Base-by-base conservation (phyloP, 805 yeast genomes). In the Yueomyces sp. region DNA sequence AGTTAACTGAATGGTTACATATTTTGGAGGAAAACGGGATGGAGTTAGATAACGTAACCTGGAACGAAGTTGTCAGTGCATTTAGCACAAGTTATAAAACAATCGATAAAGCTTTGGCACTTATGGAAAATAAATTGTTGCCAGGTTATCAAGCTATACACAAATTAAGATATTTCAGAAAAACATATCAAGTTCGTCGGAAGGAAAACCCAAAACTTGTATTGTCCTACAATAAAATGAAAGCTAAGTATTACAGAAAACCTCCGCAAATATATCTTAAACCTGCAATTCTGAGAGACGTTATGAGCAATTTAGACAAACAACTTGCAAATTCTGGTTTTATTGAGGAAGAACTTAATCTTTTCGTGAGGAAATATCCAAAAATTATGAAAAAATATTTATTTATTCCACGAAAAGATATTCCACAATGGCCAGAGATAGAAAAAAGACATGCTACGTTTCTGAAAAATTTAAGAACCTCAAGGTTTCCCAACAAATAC, bases 91-190 rank as follows among this genome's bases (percentile, higher is more conserved):
- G 60, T 37, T 39, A 47, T 4, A 37, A 48, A 4, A 64, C 67
- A 0, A 51, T 67, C 19, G 54, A 56, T 26, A 38, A 46, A 27
- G 68, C 62, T 3, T 31, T 66, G 42, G 46, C 47, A 5, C 43
- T 60, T 9, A 53, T 59, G 26, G 62, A 67, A 42, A 49, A 49
- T 5, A 59, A 50, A 32, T 47, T 67, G n/a, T 60, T 67, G 41
- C 66, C 66, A 45, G 72, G 72, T 5, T 59, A 48, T 39, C 60
- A 56, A 36, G 48, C 53, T 50, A 61, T 46, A 30, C 62, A 55
- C 44, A 59, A 56, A 40, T 46, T 42, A 29, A 53, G 63, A 45
- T 45, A 48, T 28, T 44, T 54, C 26, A 49, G 43, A 31, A 52
- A 47, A 19, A 19, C 19, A 19, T 19, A 19, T 19, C 19, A 19